Evolutionary conservation across 805 yeast species (phyloP), one percentile per base, ranked within the genome.

Genomic region (Brettanomyces bruxellensis): DNA sequence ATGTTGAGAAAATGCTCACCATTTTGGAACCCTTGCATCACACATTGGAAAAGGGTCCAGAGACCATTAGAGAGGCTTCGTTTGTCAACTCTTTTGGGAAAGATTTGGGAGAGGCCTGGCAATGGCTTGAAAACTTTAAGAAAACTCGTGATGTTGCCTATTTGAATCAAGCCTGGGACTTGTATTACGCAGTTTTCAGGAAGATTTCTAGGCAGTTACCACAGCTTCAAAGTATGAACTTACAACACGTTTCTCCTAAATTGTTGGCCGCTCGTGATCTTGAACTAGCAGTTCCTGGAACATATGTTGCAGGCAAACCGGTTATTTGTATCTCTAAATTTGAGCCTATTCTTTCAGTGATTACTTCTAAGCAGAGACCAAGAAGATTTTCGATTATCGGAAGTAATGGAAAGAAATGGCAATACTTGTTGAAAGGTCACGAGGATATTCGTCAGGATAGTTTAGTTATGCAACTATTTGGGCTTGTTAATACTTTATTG

Each of bases 371-470:
- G 60, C 99, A 95, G 66, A 78, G 98, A 57, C 99, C 99, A 5
- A 79, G 99, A 59, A 80, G 86, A 55, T 64, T 88, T 49, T 76
- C 81, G 13, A 77, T 88, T 43, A 72, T 74, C 50, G 99, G 98
- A 9, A 84, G 86, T 56, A 96, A 93, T 64, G 99, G 99, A 49
- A 86, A 85, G 57, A 86, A 83, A 37, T 89, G 95, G 60, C 85
- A 78, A 55, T 95, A 79, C 64, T 67, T 73, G 2, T 71, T 93
- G 58, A 93, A 93, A 66, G 99, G 98, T 1, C 98, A 93, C 60
- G 99, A 93, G 67, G 99, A 93, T 71, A 87, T 93, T 45, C 78
- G 99, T 59, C 99, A 93, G 62, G 99, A 93, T 67, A 87, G 88
- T 58, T 73, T 95, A 63, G 99, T 91, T 25, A 93, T 93, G 99